Evolutionary conservation across 345 rosid species (phyloP), one percentile per base, ranked within the genome.

Genomic region (Conringia planisiliqua): DNA sequence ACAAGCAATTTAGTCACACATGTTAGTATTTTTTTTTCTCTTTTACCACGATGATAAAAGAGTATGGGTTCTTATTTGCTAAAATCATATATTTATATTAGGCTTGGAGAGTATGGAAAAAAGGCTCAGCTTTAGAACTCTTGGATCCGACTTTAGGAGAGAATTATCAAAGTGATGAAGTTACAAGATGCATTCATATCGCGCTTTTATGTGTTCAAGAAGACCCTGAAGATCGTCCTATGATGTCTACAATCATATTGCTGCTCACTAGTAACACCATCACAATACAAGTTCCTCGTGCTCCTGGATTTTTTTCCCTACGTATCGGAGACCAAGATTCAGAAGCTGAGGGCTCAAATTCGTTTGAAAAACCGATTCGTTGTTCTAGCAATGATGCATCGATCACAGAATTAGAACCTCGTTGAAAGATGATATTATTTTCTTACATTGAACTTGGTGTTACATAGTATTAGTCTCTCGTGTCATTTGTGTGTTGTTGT

Each of bases 81-180:
- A 12, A 1, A 18, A 29, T 10, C 10, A 27, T 50, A 71, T 29
- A 62, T 38, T 43, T 22, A 10, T 43, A 7, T 51, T 73, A 73
- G 78, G 71, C 71, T 43, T 73, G 71, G 78, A 73, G 65, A 33
- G 32, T 73, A 2, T 65, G 78, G 78, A 65, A 71, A 7, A 65
- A 44, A 3, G 65, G 58, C 18, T 55, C 29, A 0, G 7, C 30
- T 14, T 43, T 73, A 43, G 38, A 65, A 35, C 48, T 73, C 10
- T 20, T 44, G 4, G 65, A 65, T 13, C 18, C 71, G 14, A 65
- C 10, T 22, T 24, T 73, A 0, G n/a, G 36, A 0, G 39, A 36
- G 40, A 73, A 22, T n/a, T 73, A 56, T 33, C 29, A 73, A 0
- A 73, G 39, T 7, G 40, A 62, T 62, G 76, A 72, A 52, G 62